Conservation (phyloP, 192 early-diverging fungal genomes). For the Coemansia sp. region DNA sequence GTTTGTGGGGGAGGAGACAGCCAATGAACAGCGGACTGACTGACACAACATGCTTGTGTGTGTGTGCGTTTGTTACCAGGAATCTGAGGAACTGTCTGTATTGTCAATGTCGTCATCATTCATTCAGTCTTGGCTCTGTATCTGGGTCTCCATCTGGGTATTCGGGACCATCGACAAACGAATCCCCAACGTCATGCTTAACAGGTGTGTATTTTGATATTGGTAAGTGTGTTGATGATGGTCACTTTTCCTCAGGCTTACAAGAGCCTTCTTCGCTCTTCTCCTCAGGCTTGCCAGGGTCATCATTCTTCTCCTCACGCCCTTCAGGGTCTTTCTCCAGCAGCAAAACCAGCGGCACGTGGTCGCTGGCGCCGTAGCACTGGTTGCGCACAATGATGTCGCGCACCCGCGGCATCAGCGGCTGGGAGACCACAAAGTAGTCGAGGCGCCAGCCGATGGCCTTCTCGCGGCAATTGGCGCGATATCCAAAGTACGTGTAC, state of each 20-base stretch:
- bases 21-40: not conserved
- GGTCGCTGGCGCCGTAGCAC: constrained; percentile 86
- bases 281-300: not conserved
- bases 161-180: too few species aligned
- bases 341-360: constrained; percentile 73
- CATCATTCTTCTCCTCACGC: constrained; percentile 1
- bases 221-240: too few species aligned
- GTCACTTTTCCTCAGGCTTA: not conserved
- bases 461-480: constrained; percentile 70
- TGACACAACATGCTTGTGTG: not conserved
- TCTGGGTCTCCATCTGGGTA: too few species aligned
- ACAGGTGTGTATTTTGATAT: too few species aligned
- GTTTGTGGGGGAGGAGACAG: not conserved
- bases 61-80: too few species aligned
- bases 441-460: constrained; percentile 82
- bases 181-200: too few species aligned
- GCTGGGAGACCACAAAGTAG: constrained; percentile 74
- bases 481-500: constrained; percentile 80
- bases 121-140: too few species aligned
- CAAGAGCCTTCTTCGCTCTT: constrained; percentile 1
- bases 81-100: too few species aligned
- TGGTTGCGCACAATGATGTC: constrained; percentile 69
- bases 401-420: constrained; percentile 58
- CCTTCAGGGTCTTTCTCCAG: constrained; percentile 37
- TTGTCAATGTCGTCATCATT: too few species aligned